Percentiles rank a stretch among this genome's conserved stretches.
phyloP scores from a whole-genome alignment of 805 yeast genomes.

The Wickerhamiella hasegawae region DNA sequence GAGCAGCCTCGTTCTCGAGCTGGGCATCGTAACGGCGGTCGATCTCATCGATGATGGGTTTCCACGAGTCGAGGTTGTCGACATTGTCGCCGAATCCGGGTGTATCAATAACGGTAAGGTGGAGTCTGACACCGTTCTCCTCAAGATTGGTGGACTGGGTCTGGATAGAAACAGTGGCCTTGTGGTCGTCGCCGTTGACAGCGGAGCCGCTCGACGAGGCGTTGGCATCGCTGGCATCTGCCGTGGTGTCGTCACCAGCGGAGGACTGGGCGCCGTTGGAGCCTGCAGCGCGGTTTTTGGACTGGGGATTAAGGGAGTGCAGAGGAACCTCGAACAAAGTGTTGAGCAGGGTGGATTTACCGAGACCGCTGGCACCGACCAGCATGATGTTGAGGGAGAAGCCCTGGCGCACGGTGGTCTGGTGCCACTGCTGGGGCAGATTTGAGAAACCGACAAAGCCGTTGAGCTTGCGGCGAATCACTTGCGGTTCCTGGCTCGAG shows the following conservation, averaged over 20 bases:
- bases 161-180: constrained; percentile 35
- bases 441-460: constrained; percentile 96
- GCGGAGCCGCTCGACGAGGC: background rate
- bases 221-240: too few relatives aligned
- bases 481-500: constrained; percentile 28
- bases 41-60: constrained; percentile 81
- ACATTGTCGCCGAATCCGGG: constrained; percentile 91
- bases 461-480: constrained; percentile 68
- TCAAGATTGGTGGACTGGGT: constrained; percentile 59
- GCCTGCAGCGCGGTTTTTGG: background rate
- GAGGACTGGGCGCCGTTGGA: background rate
- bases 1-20: constrained; percentile 77
- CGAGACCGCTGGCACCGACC: constrained; percentile 74
- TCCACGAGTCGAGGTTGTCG: constrained; percentile 69
- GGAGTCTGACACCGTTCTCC: constrained; percentile 83
- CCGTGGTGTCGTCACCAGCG: too few relatives aligned
- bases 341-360: constrained; percentile 82
- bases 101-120: constrained; percentile 69
- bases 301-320: constrained; percentile 29
- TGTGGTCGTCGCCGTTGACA: background rate
- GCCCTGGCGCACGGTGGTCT: constrained; percentile 80
- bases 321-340: constrained; percentile 66
- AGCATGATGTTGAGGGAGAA: constrained; percentile 78
- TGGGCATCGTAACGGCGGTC: constrained; percentile 73
- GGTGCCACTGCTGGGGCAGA: constrained; percentile 97